These are phyloP conservation scores for Saccharomycopsis malanga DNA, from an alignment of 805 yeast species.

Conservation along the genomic window DNA sequence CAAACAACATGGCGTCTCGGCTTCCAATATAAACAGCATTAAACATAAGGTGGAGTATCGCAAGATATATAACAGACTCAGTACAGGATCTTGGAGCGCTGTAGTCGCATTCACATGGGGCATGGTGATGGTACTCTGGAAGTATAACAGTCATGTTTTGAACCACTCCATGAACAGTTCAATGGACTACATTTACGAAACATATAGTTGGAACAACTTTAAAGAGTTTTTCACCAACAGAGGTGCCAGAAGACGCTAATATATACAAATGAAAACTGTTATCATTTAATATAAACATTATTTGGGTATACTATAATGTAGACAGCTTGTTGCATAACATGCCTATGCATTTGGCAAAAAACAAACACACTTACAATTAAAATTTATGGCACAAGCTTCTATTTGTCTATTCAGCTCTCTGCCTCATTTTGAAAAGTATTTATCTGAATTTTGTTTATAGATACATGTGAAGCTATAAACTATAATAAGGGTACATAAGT, in stretches of 20 bases:
- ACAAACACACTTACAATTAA: too few relatives aligned
- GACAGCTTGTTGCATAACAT: too few relatives aligned
- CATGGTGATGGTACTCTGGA: constrained; percentile 14
- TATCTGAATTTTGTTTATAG: too few relatives aligned
- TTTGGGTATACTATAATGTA: too few relatives aligned
- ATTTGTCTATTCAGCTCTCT: too few relatives aligned
- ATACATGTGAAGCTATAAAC: too few relatives aligned
- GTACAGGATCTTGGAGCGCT: constrained; percentile 6
- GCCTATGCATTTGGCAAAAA: too few relatives aligned
- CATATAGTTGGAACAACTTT: constrained; percentile 3
- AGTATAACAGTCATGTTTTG: neutral
- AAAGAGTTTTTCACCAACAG: constrained; percentile 1
- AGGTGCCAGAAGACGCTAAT: neutral
- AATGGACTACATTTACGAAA: constrained; percentile 17
- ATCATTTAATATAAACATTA: neutral
- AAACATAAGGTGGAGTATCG: constrained; percentile 1
- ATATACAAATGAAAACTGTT: neutral
- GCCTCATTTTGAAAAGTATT: too few relatives aligned
- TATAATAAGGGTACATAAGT: too few relatives aligned
- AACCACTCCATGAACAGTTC: constrained; percentile 11
- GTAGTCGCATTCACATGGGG: constrained; percentile 16
- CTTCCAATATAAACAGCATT: neutral
- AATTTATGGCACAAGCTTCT: too few relatives aligned
- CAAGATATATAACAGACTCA: neutral
- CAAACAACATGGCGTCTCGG: neutral